Conservation (phyloP, 176 grass and related monocot genomes). For the Carex littledalei region DNA sequence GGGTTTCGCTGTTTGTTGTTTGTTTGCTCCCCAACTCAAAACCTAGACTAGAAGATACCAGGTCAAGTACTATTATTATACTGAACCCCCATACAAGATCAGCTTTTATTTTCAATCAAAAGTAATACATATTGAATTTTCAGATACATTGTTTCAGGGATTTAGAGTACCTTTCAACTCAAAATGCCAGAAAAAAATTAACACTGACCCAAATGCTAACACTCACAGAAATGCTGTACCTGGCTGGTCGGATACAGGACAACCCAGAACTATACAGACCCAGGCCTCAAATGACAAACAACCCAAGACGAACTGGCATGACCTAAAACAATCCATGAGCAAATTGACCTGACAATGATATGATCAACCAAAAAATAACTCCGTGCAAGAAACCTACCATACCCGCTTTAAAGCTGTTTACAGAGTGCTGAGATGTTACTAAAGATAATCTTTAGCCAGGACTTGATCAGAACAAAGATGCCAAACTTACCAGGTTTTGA, state of each 20-base stretch:
- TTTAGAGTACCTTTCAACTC: background rate
- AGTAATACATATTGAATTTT: background rate
- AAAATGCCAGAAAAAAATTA: background rate
- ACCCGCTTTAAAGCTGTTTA: background rate
- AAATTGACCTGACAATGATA: background rate
- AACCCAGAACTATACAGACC: background rate
- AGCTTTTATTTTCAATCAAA: background rate
- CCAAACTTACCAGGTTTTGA: slow-evolving; percentile 57
- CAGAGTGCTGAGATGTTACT: background rate
- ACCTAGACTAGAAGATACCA: too few relatives aligned
- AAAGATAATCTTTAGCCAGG: background rate
- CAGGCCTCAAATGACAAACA: background rate
- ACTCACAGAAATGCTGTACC: background rate
- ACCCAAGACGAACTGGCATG: background rate
- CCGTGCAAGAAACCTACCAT: background rate
- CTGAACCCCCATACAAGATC: background rate
- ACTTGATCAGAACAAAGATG: background rate
- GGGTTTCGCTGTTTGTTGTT: too few relatives aligned
- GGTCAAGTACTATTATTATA: too few relatives aligned
- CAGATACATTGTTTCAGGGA: too few relatives aligned
- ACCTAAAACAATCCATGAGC: background rate
- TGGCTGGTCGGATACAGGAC: background rate
- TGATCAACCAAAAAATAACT: background rate
- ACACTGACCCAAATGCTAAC: background rate
- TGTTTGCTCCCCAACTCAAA: too few relatives aligned